Evolutionary conservation across 2,329 filamentous ascomycete species (phyloP).

Genomic region (Alternaria arborescens): DNA sequence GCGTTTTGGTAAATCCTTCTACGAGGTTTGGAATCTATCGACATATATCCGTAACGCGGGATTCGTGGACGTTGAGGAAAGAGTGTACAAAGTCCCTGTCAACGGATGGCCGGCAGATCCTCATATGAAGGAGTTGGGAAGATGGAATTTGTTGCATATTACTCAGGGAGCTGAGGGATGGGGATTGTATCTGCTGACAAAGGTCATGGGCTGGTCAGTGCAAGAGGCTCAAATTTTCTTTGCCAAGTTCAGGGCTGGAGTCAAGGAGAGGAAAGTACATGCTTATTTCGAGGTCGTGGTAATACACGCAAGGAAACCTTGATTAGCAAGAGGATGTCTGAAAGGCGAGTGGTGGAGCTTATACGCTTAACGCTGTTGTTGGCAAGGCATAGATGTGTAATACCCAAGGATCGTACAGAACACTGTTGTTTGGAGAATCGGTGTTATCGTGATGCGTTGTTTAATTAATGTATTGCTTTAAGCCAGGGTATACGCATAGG

Average conservation of each 20-base stretch:
- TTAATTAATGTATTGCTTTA: conserved; percentile 16
- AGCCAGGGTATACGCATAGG: conserved; percentile 23
- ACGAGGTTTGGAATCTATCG: conserved; percentile 38
- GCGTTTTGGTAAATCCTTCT: conserved; percentile 36
- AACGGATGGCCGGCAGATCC: conserved; percentile 40
- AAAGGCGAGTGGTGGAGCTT: no score
- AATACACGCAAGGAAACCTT: conserved; percentile 26
- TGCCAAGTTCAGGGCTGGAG: conserved; percentile 41
- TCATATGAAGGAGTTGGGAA: conserved; percentile 45
- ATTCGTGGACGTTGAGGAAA: conserved; percentile 38
- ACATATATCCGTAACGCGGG: conserved; percentile 36
- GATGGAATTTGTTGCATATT: conserved; percentile 44
- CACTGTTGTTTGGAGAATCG: background rate
- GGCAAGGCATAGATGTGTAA: background rate
- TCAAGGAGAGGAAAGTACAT: conserved; percentile 44
- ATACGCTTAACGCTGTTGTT: background rate
- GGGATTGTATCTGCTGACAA: conserved; percentile 39
- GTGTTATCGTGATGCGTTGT: background rate
- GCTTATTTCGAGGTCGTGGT: conserved; percentile 41
- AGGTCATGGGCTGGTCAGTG: conserved; percentile 46
- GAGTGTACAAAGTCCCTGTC: conserved; percentile 41
- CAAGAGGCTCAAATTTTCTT: conserved; percentile 57
- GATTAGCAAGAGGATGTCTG: background rate
- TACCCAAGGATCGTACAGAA: background rate
- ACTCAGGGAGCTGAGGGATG: conserved; percentile 40